Conservation (phyloP, 2,329 filamentous ascomycete species). For the Furcasterigmium furcatum region DNA sequence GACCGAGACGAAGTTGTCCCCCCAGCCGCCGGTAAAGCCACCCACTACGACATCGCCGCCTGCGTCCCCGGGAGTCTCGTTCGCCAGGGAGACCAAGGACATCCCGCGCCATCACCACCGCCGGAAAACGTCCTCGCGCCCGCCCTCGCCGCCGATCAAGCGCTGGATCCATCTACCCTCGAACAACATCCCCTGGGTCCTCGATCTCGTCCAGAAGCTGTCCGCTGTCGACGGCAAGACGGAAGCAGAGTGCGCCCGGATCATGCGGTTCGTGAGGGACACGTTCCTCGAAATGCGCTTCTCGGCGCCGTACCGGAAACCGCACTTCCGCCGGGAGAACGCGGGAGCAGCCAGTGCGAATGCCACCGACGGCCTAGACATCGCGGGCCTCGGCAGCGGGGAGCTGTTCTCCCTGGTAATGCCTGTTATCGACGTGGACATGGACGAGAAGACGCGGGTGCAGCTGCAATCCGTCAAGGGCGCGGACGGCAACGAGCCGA, state of each 20-base stretch:
- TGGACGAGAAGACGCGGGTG: slow-evolving; percentile 9
- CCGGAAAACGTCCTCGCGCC: slow-evolving; percentile 7
- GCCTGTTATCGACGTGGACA: slow-evolving; percentile 13
- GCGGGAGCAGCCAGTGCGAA: neutral
- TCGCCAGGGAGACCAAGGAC: slow-evolving; percentile 6
- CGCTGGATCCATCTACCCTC: slow-evolving; percentile 13
- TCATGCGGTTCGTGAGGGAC: slow-evolving; percentile 13
- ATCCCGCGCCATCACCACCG: slow-evolving; percentile 3
- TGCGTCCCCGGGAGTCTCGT: slow-evolving; percentile 5
- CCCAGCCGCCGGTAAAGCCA: neutral
- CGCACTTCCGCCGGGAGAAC: slow-evolving; percentile 10
- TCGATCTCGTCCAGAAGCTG: slow-evolving; percentile 12
- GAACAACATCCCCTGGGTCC: slow-evolving; percentile 14
- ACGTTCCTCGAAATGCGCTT: slow-evolving; percentile 13
- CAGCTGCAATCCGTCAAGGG: neutral
- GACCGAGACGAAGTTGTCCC: slow-evolving; percentile 8
- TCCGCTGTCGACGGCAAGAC: slow-evolving; percentile 12
- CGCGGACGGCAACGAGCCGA: neutral
- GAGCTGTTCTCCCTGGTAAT: slow-evolving; percentile 13
- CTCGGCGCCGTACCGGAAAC: slow-evolving; percentile 11
- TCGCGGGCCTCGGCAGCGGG: neutral
- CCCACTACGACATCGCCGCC: slow-evolving; percentile 2
- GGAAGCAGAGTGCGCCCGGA: slow-evolving; percentile 9
- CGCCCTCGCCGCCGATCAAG: slow-evolving; percentile 6
- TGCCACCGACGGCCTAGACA: neutral